Percentiles rank a stretch among this genome's conserved stretches.
Evolutionary conservation across 2,329 filamentous ascomycete genomes (phyloP).

Genomic region (Neospermospora avenae): DNA sequence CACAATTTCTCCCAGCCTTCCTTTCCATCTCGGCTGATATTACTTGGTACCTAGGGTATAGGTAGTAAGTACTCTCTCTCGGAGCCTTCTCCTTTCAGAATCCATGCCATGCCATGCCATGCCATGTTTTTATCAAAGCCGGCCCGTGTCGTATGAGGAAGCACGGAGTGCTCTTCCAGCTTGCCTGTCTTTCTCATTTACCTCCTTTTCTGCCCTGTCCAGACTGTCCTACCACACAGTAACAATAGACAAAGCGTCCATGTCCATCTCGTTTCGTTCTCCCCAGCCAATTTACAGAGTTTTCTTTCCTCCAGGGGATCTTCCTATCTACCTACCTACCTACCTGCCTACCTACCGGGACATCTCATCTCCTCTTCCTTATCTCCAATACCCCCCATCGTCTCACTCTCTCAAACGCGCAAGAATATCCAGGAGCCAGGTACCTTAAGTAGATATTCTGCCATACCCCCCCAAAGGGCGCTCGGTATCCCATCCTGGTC

Average conservation of each 20-base stretch:
- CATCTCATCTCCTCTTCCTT: slow-evolving; percentile 16
- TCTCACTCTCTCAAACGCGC: neutral
- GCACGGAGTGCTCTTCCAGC: neutral
- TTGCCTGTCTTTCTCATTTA: neutral
- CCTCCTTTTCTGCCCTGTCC: slow-evolving; percentile 4
- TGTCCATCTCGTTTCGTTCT: neutral
- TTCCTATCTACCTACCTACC: too few relatives aligned
- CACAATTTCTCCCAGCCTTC: too few relatives aligned
- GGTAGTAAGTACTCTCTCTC: too few relatives aligned
- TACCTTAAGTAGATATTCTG: neutral
- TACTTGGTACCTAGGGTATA: too few relatives aligned
- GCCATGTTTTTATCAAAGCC: too few relatives aligned
- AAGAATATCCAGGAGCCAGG: too few relatives aligned
- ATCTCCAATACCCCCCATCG: slow-evolving; percentile 1
- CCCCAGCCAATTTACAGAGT: slow-evolving; percentile 24
- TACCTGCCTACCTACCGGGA: slow-evolving; percentile 15
- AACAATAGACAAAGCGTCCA: slow-evolving; percentile 13
- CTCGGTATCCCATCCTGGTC: too few relatives aligned
- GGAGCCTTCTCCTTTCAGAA: too few relatives aligned
- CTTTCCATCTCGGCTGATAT: too few relatives aligned
- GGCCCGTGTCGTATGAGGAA: too few relatives aligned
- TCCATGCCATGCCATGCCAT: too few relatives aligned
- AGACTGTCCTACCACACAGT: slow-evolving; percentile 14
- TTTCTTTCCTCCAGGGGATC: slow-evolving; percentile 16
- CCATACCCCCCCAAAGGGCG: too few relatives aligned